These are phyloP conservation scores for Cladosporium sp. DNA, from an alignment of 2,329 filamentous ascomycete species.

Conservation along the genomic window DNA sequence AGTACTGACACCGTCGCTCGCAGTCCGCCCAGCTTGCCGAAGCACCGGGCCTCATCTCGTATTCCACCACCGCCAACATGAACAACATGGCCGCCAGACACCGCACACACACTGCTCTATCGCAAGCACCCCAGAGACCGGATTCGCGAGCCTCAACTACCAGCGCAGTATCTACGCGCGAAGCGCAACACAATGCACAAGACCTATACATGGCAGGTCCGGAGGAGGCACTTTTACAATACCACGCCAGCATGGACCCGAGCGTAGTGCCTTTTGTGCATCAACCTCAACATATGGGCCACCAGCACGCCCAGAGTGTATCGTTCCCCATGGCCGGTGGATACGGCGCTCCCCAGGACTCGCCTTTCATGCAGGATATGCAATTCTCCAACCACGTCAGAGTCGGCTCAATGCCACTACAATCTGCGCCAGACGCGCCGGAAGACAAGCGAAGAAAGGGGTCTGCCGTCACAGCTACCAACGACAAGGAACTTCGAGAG, in stretches of 20 bases:
- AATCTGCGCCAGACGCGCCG: conserved; percentile 25
- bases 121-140: conserved; percentile 26
- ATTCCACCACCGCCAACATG: not conserved
- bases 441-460: conserved; percentile 49
- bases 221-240: conserved; percentile 30
- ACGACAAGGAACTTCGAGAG: conserved; percentile 75
- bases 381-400: conserved; percentile 24
- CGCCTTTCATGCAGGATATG: conserved; percentile 25
- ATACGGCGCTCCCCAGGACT: conserved; percentile 22
- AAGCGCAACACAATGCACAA: conserved; percentile 25
- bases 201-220: conserved; percentile 21
- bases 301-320: conserved; percentile 20
- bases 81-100: conserved; percentile 18
- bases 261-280: conserved; percentile 9
- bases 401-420: conserved; percentile 25
- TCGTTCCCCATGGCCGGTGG: conserved; percentile 20
- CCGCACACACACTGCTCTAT: conserved; percentile 21
- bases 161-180: conserved; percentile 29
- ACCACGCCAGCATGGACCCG: conserved; percentile 24
- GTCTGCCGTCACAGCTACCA: conserved; percentile 69
- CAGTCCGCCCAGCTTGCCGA: conserved; percentile 10
- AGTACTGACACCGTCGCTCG: conserved; percentile 3
- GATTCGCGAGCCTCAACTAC: conserved; percentile 32
- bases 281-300: conserved; percentile 17
- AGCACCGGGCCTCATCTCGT: conserved; percentile 4